Evolutionary conservation across 495 filamentous ascomycete genomes (phyloP).

Genomic region (Tetracladium marchalianum): DNA sequence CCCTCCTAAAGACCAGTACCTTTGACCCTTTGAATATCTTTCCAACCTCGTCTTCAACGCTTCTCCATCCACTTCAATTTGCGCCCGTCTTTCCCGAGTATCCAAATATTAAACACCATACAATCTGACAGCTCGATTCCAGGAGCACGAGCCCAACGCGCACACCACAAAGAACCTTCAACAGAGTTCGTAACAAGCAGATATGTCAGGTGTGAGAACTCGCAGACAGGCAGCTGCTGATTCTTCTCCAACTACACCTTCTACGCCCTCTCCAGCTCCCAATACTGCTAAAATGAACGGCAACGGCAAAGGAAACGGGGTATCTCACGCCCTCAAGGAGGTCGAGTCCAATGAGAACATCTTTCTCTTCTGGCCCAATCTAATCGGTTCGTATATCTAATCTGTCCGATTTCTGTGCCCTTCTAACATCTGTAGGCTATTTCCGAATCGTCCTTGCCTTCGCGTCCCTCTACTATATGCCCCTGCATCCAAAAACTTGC

Average conservation of each 20-base stretch:
- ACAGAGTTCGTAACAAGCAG: constrained; percentile 2
- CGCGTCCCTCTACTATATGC: constrained; percentile 97
- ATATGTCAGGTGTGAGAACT: constrained; percentile 19
- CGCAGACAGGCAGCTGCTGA: constrained; percentile 17
- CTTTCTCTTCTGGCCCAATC: constrained; percentile 88
- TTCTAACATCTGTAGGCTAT: constrained; percentile 52
- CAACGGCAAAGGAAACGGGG: constrained; percentile 9
- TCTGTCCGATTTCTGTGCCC: not conserved
- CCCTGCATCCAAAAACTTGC: constrained; percentile 89
- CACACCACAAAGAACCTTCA: no score
- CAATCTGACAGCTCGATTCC: not conserved
- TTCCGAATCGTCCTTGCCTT: constrained; percentile 78
- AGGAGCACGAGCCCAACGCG: not conserved
- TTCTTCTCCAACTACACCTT: constrained; percentile 13
- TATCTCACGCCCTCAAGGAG: constrained; percentile 1
- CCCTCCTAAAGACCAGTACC: not conserved
- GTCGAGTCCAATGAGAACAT: constrained; percentile 61
- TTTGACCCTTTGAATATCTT: not conserved
- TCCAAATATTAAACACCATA: no score
- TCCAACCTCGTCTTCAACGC: no score
- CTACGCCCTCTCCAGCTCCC: constrained; percentile 4
- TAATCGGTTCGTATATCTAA: constrained; percentile 60
- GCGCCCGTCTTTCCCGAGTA: no score
- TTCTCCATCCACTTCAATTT: no score
- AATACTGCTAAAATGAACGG: constrained; percentile 16